Base-by-base conservation (phyloP, 2,329 filamentous ascomycete species). In the Venturia pyrina region DNA sequence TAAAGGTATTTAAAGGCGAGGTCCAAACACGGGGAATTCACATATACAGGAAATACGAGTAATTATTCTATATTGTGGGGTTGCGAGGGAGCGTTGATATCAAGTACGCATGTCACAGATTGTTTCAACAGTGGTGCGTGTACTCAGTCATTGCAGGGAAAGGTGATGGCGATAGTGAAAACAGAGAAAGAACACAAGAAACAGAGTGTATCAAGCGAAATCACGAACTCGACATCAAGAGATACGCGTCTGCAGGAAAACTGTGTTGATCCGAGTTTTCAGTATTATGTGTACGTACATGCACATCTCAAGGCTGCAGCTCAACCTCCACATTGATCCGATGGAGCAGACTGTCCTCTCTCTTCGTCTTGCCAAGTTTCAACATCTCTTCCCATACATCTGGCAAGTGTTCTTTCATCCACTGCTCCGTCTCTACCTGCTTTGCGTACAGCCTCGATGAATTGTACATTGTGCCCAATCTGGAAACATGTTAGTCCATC, bases 391-490 rank as follows among this genome's bases (percentile, higher is more conserved):
- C 43, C 60, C 37, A 43, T 10, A 46, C 15, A 21, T 28, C n/a
- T 43, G 60, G 37, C 15, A 43, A 62, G 15, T 62, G 37, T n/a
- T 62, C 60, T 46, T 34, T 46, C 13, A 62, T 62, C 60, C 60
- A 62, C 60, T 62, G 37, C 37, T 43, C 60, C 37, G 40, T 43
- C 34, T 62, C 60, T 28, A 10, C 15, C 40, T 62, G 60, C 60
- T 62, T 62, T 5, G 60, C 37, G 43, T 43, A 46, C 4, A 43
- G n/a, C 17, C 40, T 43, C 37, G 43, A 40, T 5, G 60, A 43
- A 15, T 62, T 62, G 37, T 62, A 62, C 60, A 62, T 62, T 15
- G 60, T 62, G 60, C 60, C 60, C n/a, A 62, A n/a, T 32, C 60
- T 62, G 2, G 1, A 44, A 46, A 44, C 2, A 11, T 44, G 10